Evolutionary conservation across 495 filamentous ascomycete species (phyloP).

Genomic region (Chlorociboria aeruginascens): DNA sequence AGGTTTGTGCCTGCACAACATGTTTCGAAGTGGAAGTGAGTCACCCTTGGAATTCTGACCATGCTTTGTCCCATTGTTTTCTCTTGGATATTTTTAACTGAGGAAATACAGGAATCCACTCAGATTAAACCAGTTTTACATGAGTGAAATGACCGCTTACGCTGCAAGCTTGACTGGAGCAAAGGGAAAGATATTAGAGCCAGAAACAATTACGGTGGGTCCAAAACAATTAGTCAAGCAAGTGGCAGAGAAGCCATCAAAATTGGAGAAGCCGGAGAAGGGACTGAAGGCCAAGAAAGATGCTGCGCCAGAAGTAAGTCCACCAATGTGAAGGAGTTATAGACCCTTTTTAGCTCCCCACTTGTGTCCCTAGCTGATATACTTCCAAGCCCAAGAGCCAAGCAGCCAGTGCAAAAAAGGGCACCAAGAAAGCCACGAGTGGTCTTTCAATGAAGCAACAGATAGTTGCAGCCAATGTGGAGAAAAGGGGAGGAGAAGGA

Average conservation of each 20-base stretch:
- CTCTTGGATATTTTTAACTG: neutral
- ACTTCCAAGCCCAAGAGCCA: neutral
- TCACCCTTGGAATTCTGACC: neutral
- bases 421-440: conserved; percentile 23
- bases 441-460: conserved; percentile 20
- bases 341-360: neutral
- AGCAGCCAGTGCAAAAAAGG: conserved; percentile 22
- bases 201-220: conserved; percentile 42
- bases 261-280: conserved; percentile 7
- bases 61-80: neutral
- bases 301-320: neutral
- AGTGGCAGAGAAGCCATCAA: conserved; percentile 13
- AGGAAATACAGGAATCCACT: conserved; percentile 13
- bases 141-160: conserved; percentile 53
- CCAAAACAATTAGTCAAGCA: conserved; percentile 21
- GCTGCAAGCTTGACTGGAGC: conserved; percentile 59
- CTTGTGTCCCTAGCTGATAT: too few relatives aligned
- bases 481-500: conserved; percentile 22
- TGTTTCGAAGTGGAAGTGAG: conserved; percentile 19
- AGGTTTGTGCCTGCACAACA: conserved; percentile 20
- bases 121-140: conserved; percentile 35
- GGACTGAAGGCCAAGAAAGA: conserved; percentile 4
- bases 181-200: conserved; percentile 48
- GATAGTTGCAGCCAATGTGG: conserved; percentile 24
- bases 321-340: neutral